Percentiles rank a stretch among this genome's conserved stretches.
phyloP scores from a whole-genome alignment of 2,329 filamentous ascomycete genomes.

The Pestalotiopsis sp. region DNA sequence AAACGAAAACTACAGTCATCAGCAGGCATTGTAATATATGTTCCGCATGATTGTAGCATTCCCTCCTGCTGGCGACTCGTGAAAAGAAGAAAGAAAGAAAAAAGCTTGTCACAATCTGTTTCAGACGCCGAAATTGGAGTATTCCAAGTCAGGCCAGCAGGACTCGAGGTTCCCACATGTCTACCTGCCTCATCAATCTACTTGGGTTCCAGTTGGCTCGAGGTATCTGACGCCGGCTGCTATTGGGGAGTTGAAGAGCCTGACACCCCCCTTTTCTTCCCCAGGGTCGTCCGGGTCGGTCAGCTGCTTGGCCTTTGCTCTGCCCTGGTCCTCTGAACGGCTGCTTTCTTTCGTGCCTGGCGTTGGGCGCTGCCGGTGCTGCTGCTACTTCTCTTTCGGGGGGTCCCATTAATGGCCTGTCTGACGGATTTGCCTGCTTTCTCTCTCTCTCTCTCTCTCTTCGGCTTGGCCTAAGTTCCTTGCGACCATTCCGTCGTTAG shows the following conservation, averaged over 20 bases:
- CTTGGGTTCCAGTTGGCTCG: neutral
- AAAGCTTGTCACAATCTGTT: conserved; percentile 4
- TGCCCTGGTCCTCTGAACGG: neutral
- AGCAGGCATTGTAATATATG: neutral
- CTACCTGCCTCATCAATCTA: neutral
- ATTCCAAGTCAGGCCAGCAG: conserved; percentile 10
- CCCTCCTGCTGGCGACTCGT: neutral
- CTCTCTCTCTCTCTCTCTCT: neutral
- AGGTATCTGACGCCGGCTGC: neutral
- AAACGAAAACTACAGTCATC: neutral
- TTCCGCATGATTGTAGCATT: neutral
- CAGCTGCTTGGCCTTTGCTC: neutral
- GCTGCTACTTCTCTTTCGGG: neutral
- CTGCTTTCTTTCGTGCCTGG: neutral
- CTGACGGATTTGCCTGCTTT: neutral
- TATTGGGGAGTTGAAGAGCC: conserved; percentile 15
- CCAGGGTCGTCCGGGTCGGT: conserved; percentile 9
- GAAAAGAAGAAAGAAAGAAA: neutral
- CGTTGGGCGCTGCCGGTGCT: neutral
- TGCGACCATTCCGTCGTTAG: neutral
- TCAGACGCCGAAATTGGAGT: conserved; percentile 13
- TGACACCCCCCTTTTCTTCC: conserved; percentile 25
- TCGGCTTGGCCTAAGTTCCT: neutral
- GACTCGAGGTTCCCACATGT: conserved; percentile 13
- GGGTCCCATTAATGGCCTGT: conserved; percentile 1